Base-by-base conservation (phyloP, 345 rosid genomes). In the Acer yangbiense region DNA sequence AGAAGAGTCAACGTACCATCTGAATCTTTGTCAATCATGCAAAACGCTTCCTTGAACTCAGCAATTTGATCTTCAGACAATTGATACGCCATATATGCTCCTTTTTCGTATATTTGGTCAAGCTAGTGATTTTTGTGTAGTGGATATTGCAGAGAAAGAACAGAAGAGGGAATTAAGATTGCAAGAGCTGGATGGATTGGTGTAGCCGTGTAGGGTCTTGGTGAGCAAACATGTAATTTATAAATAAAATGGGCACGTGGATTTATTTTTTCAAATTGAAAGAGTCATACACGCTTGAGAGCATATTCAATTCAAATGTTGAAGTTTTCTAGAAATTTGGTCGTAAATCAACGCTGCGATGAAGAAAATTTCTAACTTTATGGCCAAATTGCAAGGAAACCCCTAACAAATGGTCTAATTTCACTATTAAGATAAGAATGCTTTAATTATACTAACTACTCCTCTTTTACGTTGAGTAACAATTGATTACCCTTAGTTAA, bases 21-120 rank as follows among this genome's bases (percentile, higher is more conserved):
- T 0, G 87, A 77, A 65, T 88, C 88, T 81, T 77, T 85, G 82
- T 89, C 91, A 18, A 91, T 88, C 78, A 88, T 70, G 61, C 71
- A 65, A 71, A 91, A 89, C 21, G 93, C 90, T 74, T 88, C 93
- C 6, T 69, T 86, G 75, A 91, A 85, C 71, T 91, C 89, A 0
- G 83, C 83, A 27, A 88, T 57, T 71, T 88, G 93, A 50, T 88
- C 87, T 68, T 89, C 87, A 1, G 88, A 66, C 69, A 88, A 68
- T 32, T 81, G 12, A 25, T 77, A 82, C 2, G 89, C 87, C 94
- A 90, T 35, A 35, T 35, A 35, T 89, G 12, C 9, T 65, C 55
- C 27, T 60, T 79, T 35, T 68, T 0, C 20, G 3, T 14, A 29
- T 29, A 29, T 29, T 29, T 20, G 12, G 6, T 60, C 7, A 7